A percentile compares a stretch with the other conserved stretches of the same genome.
Conservation (phyloP, 352 stramenopile genomes). For the Elongisporangium undulatum region DNA sequence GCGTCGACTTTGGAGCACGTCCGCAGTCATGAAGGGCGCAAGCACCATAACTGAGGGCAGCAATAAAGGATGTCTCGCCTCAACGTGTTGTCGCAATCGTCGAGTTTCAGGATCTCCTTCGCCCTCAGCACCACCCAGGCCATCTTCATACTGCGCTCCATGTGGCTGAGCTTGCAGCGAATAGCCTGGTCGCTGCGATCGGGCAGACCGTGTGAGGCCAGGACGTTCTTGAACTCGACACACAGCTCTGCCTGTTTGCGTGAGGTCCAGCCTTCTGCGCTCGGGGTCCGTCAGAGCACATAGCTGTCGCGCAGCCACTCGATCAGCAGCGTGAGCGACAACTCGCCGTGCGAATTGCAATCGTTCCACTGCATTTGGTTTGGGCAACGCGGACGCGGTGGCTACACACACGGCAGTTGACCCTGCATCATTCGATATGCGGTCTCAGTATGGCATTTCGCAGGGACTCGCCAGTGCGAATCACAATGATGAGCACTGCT, state of each 20-base stretch:
- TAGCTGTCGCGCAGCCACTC: not conserved
- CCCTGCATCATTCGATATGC: no score
- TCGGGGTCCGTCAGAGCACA: not conserved
- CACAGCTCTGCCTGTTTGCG: not conserved
- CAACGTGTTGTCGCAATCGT: not conserved
- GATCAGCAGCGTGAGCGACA: not conserved
- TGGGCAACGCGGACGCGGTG: no score
- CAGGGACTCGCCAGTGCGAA: not conserved
- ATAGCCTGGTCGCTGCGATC: not conserved
- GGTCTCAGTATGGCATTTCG: not conserved
- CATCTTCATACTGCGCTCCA: not conserved
- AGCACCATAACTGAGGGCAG: not conserved
- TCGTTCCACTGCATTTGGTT: not conserved
- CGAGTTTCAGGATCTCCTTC: not conserved
- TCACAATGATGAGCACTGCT: not conserved
- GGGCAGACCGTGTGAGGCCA: not conserved
- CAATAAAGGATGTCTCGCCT: not conserved
- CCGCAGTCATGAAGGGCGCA: not conserved
- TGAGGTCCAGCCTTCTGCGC: not conserved
- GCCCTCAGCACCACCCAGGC: not conserved
- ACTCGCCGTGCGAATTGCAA: not conserved
- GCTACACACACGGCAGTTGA: no score
- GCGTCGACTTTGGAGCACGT: not conserved
- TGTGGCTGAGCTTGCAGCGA: not conserved
- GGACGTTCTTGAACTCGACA: not conserved